These are phyloP conservation scores for Serendipita sp. DNA, from an alignment of 768 basidiomycete species.

Conservation along the genomic window DNA sequence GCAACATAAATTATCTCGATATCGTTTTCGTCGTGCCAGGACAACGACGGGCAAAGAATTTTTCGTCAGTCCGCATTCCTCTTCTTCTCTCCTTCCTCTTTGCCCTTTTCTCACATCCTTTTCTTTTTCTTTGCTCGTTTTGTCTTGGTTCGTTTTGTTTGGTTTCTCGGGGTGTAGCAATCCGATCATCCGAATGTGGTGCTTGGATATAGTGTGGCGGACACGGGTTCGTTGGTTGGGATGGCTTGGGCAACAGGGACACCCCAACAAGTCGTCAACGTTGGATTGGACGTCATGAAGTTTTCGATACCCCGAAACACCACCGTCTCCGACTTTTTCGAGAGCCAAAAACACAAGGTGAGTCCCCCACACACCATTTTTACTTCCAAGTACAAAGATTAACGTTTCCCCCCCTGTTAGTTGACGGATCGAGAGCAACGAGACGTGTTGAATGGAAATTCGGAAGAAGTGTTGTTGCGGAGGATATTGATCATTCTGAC, in stretches of 20 bases:
- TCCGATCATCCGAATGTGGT: not conserved
- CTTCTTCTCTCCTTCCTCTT: not conserved
- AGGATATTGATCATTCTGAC: slow-evolving; percentile 64
- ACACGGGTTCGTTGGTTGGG: slow-evolving; percentile 29
- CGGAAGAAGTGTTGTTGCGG: slow-evolving; percentile 51
- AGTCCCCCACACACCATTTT: slow-evolving; percentile 10
- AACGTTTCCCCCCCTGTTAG: not conserved
- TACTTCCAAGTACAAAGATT: not conserved
- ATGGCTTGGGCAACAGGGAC: slow-evolving; percentile 37
- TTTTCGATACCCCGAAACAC: slow-evolving; percentile 44
- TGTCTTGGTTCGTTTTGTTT: too few species aligned
- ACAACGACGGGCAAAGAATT: not conserved
- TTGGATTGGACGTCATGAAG: slow-evolving; percentile 65
- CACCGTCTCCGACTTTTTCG: slow-evolving; percentile 45
- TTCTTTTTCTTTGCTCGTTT: not conserved
- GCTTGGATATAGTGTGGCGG: slow-evolving; percentile 14
- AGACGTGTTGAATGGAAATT: slow-evolving; percentile 32
- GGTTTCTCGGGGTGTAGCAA: not conserved
- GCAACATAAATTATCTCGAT: slow-evolving; percentile 5
- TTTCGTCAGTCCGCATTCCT: not conserved
- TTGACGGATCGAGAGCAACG: slow-evolving; percentile 31
- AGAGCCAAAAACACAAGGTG: slow-evolving; percentile 64
- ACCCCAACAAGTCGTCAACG: slow-evolving; percentile 59
- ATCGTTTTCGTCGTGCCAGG: not conserved
- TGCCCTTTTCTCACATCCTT: not conserved